Evolutionary conservation across 148 eudicot species (phyloP).

Genomic region (Camellia lanceoleosa): DNA sequence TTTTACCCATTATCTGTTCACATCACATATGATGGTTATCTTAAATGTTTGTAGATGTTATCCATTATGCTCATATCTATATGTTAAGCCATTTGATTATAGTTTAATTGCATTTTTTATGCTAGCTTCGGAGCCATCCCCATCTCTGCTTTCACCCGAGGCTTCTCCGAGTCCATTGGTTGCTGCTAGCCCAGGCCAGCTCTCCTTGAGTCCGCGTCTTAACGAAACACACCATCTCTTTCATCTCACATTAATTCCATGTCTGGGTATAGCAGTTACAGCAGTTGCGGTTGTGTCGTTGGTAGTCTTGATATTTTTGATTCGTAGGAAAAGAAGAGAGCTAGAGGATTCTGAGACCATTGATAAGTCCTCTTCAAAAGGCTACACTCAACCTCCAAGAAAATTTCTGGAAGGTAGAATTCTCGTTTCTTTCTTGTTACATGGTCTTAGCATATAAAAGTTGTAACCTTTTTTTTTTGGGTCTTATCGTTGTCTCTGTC

Average conservation of each 20-base stretch:
- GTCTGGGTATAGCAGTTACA: slow-evolving; percentile 65
- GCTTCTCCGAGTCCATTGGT: slow-evolving; percentile 57
- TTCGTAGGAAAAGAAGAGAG: slow-evolving; percentile 69
- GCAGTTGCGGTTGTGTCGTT: slow-evolving; percentile 56
- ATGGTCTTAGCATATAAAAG: background rate
- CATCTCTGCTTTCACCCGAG: slow-evolving; percentile 49
- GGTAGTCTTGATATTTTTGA: slow-evolving; percentile 52
- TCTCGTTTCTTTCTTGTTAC: background rate
- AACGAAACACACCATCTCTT: slow-evolving; percentile 40
- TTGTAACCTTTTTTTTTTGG: background rate
- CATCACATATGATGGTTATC: background rate
- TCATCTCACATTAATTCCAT: slow-evolving; percentile 59
- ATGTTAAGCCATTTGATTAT: background rate
- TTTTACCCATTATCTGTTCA: background rate
- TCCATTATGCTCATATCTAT: background rate
- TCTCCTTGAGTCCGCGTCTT: slow-evolving; percentile 41
- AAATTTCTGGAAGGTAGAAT: slow-evolving; percentile 69
- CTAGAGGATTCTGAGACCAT: slow-evolving; percentile 50
- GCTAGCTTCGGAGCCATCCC: slow-evolving; percentile 42
- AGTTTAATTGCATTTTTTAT: slow-evolving; percentile 13
- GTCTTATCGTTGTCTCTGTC: background rate
- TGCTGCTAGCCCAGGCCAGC: slow-evolving; percentile 65
- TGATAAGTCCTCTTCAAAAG: slow-evolving; percentile 39
- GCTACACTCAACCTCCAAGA: slow-evolving; percentile 42
- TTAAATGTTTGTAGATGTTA: background rate